phyloP scores from a whole-genome alignment of 306 rosid species.

The Dalbergia cultrata region DNA sequence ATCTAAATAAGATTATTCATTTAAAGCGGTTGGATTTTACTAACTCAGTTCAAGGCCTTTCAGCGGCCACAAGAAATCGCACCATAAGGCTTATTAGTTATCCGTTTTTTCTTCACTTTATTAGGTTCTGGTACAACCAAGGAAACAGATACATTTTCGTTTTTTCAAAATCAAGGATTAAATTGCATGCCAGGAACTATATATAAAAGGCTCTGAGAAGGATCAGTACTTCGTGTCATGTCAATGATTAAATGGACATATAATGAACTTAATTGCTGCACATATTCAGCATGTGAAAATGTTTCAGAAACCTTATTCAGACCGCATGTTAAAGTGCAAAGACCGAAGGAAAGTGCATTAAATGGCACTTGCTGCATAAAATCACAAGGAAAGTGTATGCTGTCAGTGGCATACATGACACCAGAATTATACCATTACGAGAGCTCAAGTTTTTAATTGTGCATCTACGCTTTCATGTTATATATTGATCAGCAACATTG shows the following conservation, averaged over 20 bases:
- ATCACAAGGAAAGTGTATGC: conserved; percentile 37
- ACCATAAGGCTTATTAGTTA: neutral
- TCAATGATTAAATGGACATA: conserved; percentile 36
- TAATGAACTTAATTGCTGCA: conserved; percentile 27
- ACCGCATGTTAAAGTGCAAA: conserved; percentile 16
- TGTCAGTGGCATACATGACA: conserved; percentile 33
- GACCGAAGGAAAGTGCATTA: conserved; percentile 6
- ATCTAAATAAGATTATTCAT: neutral
- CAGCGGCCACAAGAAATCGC: conserved; percentile 1
- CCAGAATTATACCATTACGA: conserved; percentile 3
- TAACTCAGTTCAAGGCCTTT: conserved; percentile 4
- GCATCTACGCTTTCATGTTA: conserved; percentile 17
- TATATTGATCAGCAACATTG: conserved; percentile 6
- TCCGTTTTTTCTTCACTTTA: conserved; percentile 21
- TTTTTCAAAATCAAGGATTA: conserved; percentile 26
- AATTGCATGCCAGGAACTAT: conserved; percentile 36
- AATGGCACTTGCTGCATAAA: conserved; percentile 41
- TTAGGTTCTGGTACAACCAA: neutral
- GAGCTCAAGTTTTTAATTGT: conserved; percentile 25
- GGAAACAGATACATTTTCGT: conserved; percentile 6
- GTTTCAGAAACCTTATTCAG: conserved; percentile 32
- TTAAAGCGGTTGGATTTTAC: neutral
- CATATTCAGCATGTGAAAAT: conserved; percentile 37
- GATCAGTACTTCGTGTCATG: conserved; percentile 36
- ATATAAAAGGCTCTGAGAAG: conserved; percentile 33